Conservation (phyloP, 2,329 filamentous ascomycete genomes). For the Coniochaeta ligniaria region DNA sequence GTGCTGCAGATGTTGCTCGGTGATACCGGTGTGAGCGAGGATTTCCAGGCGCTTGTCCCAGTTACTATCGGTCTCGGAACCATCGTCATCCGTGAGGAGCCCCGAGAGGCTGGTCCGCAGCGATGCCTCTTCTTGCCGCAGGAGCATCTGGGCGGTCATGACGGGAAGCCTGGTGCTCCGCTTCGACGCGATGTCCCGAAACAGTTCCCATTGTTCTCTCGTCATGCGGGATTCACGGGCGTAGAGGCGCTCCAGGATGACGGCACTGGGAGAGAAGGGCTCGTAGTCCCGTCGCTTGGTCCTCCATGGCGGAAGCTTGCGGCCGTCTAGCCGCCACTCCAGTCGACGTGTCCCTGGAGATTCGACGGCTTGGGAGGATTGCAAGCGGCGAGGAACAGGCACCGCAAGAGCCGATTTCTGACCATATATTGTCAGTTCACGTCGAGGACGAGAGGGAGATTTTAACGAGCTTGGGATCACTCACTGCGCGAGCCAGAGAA, state of each 20-base stretch:
- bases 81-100: slow-evolving; percentile 11
- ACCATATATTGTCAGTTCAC: neutral
- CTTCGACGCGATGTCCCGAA: slow-evolving; percentile 8
- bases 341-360: neutral
- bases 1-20: slow-evolving; percentile 24
- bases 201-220: neutral
- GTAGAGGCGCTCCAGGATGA: neutral
- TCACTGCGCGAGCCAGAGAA: neutral
- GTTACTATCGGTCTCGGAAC: slow-evolving; percentile 5
- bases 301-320: neutral
- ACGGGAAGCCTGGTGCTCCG: slow-evolving; percentile 16
- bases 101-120: slow-evolving; percentile 11
- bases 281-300: neutral
- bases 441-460: neutral
- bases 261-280: neutral
- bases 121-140: slow-evolving; percentile 13
- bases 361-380: neutral
- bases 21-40: slow-evolving; percentile 23
- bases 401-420: neutral
- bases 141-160: slow-evolving; percentile 15
- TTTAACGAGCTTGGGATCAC: neutral
- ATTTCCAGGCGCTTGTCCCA: slow-evolving; percentile 23
- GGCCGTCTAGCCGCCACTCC: neutral
- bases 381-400: neutral
- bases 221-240: neutral